phyloP scores from a whole-genome alignment of 306 rosid genomes.

The Canavalia gladiata region DNA sequence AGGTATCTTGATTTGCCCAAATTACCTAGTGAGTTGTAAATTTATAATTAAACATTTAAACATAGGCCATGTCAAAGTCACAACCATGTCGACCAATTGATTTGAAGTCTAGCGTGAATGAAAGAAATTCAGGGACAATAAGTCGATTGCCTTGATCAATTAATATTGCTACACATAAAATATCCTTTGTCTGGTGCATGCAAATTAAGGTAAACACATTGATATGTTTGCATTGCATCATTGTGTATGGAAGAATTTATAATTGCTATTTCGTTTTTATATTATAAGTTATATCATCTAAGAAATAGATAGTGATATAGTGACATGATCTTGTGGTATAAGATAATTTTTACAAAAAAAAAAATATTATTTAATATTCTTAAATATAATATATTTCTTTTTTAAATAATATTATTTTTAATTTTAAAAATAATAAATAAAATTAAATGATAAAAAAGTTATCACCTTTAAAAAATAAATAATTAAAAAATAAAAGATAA shows the following conservation, averaged over 20 bases:
- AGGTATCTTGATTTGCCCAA: too few relatives aligned
- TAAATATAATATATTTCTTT: too few relatives aligned
- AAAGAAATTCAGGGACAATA: background rate
- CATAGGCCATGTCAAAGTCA: background rate
- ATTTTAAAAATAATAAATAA: too few relatives aligned
- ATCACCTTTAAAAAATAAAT: too few relatives aligned
- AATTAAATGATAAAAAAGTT: too few relatives aligned
- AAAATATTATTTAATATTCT: too few relatives aligned
- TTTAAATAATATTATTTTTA: too few relatives aligned
- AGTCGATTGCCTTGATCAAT: slow-evolving; percentile 24
- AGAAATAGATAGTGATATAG: background rate
- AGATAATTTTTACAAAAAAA: too few relatives aligned
- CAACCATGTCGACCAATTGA: background rate
- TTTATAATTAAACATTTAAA: background rate
- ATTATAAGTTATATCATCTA: background rate
- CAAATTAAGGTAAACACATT: slow-evolving; percentile 10
- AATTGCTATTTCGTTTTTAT: slow-evolving; percentile 22
- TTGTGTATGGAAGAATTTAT: slow-evolving; percentile 38
- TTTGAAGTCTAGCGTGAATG: background rate
- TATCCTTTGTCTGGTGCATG: slow-evolving; percentile 17
- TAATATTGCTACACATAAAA: slow-evolving; percentile 4
- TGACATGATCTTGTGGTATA: too few relatives aligned
- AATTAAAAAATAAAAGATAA: too few relatives aligned
- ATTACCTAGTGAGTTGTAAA: too few relatives aligned
- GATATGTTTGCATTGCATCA: slow-evolving; percentile 21